Conservation (phyloP, 805 yeast species). For the Ogataea populi-albae region DNA sequence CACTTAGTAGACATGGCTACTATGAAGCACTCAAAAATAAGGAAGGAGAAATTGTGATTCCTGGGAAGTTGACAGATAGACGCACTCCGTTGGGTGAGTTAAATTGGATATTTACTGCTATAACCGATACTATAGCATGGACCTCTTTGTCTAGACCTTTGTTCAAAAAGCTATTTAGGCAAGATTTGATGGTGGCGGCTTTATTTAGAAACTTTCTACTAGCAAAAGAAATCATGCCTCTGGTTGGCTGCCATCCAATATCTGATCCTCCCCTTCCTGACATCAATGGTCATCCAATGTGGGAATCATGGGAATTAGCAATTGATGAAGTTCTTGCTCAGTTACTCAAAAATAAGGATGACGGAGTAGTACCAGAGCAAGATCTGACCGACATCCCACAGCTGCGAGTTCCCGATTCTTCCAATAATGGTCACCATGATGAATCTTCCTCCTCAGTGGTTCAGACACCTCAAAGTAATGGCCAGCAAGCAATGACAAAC, state of each 20-base stretch:
- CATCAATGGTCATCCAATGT: conserved; percentile 80
- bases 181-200: conserved; percentile 95
- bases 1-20: conserved; percentile 50
- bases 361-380: conserved; percentile 20
- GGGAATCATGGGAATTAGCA: conserved; percentile 98
- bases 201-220: conserved; percentile 86
- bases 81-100: conserved; percentile 94
- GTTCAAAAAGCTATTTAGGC: conserved; percentile 87
- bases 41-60: conserved; percentile 64
- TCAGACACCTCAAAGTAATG: conserved; percentile 1
- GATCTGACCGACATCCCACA: conserved; percentile 31
- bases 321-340: conserved; percentile 89
- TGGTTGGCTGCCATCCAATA: conserved; percentile 88
- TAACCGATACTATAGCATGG: conserved; percentile 98
- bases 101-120: conserved; percentile 97
- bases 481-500: conserved; percentile 6
- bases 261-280: conserved; percentile 93
- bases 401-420: conserved; percentile 25
- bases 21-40: conserved; percentile 47
- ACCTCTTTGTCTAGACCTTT: conserved; percentile 82
- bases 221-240: conserved; percentile 92
- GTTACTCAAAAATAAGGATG: conserved; percentile 42
- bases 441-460: neutral
- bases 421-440: conserved; percentile 6
- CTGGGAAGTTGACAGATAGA: conserved; percentile 89